A percentile compares a stretch with the other conserved stretches of the same genome.
Evolutionary conservation across 352 stramenopile species (phyloP).

Genomic region (Blastocystis sp.): DNA sequence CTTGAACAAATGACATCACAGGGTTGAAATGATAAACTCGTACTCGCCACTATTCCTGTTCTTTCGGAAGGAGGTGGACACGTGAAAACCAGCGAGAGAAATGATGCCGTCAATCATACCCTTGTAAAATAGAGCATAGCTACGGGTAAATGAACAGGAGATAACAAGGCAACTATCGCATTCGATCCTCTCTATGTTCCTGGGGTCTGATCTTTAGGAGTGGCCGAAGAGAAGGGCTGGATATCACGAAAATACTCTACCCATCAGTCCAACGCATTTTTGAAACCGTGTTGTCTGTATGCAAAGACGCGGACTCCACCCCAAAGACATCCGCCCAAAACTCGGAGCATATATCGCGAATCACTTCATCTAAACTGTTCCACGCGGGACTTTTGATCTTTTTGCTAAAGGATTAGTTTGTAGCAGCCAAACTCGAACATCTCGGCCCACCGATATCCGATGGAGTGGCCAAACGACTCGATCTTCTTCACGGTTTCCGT

Average conservation of each 20-base stretch:
- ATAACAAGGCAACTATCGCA: background rate
- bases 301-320: constrained; percentile 8
- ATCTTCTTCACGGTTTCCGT: constrained; percentile 34
- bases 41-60: constrained; percentile 48
- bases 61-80: constrained; percentile 15
- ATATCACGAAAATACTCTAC: constrained; percentile 48
- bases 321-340: constrained; percentile 62
- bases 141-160: background rate
- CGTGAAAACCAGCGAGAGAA: constrained; percentile 25
- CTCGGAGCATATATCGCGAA: constrained; percentile 10
- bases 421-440: background rate
- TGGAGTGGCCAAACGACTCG: constrained; percentile 19
- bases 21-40: constrained; percentile 34
- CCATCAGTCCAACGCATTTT: background rate
- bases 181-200: background rate
- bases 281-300: constrained; percentile 36
- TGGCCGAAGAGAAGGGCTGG: constrained; percentile 7
- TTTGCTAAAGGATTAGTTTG: background rate
- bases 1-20: background rate
- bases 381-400: constrained; percentile 50
- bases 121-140: constrained; percentile 53
- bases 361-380: constrained; percentile 58
- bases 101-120: constrained; percentile 50
- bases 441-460: constrained; percentile 55
- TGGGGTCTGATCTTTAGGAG: constrained; percentile 11